phyloP scores from a whole-genome alignment of 441 rosid genomes.

The Pelargonium myrrhifolium region DNA sequence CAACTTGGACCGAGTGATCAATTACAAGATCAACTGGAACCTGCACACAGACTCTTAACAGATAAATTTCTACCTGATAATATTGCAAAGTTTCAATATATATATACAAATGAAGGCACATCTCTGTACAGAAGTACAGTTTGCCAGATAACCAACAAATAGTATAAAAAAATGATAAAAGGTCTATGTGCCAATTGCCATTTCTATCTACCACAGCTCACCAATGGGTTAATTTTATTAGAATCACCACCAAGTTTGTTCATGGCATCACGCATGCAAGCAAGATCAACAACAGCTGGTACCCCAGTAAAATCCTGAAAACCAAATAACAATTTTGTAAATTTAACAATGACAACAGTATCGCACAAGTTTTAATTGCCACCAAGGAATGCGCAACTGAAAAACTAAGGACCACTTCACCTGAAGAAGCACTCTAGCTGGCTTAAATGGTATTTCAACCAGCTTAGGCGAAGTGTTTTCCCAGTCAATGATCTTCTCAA shows the following conservation, averaged over 20 bases:
- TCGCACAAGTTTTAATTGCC: neutral
- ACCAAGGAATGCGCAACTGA: neutral
- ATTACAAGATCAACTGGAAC: constrained; percentile 75
- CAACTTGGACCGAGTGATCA: constrained; percentile 72
- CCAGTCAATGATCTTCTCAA: constrained; percentile 60
- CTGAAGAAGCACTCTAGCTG: constrained; percentile 68
- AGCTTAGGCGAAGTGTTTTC: constrained; percentile 51
- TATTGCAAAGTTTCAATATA: neutral
- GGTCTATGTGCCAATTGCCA: neutral
- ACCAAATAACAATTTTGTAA: constrained; percentile 7
- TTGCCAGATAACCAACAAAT: neutral
- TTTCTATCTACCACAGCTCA: constrained; percentile 19
- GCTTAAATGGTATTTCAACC: constrained; percentile 68
- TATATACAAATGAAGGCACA: constrained; percentile 5
- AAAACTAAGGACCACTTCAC: constrained; percentile 16
- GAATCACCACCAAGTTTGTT: constrained; percentile 56
- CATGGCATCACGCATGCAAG: constrained; percentile 78
- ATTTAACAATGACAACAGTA: constrained; percentile 1
- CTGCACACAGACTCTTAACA: constrained; percentile 26
- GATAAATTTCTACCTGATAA: neutral
- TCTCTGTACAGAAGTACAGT: neutral
- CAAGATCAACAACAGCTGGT: constrained; percentile 72
- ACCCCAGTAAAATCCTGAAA: constrained; percentile 65
- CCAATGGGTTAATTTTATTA: constrained; percentile 52
- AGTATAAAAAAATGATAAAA: neutral